Conservation (phyloP, 768 basidiomycete genomes). For the Lenzites betulinus region DNA sequence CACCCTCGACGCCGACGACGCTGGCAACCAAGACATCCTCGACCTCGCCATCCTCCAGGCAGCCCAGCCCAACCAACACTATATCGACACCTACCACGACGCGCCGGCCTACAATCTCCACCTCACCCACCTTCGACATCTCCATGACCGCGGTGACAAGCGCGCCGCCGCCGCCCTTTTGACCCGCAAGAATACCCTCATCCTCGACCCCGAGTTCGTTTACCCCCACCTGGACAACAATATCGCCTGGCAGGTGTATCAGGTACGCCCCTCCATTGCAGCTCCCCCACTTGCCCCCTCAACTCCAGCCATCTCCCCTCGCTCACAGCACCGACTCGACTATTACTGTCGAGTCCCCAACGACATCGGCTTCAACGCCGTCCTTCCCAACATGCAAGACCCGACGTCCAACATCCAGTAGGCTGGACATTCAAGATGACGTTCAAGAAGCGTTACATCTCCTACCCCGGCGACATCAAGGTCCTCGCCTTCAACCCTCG, state of each 20-base stretch:
- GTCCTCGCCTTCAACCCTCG: constrained; percentile 1
- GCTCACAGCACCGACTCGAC: neutral
- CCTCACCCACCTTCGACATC: neutral
- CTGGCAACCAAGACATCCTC: no score
- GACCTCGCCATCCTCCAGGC: no score
- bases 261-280: neutral
- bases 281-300: neutral
- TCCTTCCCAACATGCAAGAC: neutral
- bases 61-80: no score
- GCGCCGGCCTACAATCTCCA: no score
- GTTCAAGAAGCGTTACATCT: neutral
- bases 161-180: neutral
- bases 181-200: neutral
- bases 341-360: neutral
- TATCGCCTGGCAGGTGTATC: neutral
- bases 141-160: neutral
- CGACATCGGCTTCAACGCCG: neutral
- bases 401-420: neutral
- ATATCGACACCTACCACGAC: no score
- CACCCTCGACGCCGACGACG: no score
- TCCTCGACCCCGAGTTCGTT: neutral
- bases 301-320: neutral
- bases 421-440: neutral
- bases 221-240: neutral
- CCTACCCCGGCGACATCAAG: neutral